Evolutionary conservation across 2,329 filamentous ascomycete genomes (phyloP), one percentile per base, ranked within the genome.

Genomic region (Epichloe gansuensis): DNA sequence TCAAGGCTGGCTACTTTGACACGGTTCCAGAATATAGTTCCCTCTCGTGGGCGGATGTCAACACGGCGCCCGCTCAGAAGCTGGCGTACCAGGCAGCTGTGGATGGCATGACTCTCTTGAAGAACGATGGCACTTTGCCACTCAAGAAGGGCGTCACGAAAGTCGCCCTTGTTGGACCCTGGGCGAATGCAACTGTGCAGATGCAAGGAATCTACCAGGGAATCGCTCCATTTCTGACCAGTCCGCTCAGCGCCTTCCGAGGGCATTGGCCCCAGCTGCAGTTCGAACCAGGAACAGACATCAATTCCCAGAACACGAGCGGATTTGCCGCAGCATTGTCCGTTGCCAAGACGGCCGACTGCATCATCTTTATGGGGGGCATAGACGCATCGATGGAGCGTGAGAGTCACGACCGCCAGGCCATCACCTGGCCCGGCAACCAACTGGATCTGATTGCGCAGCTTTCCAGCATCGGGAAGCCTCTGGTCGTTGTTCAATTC

Each of bases 1-100:
- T 82, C 13, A 70, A 71, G 3, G 67, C 75, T 0, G 80, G 80
- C 3, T 81, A 78, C 60, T 83, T 83, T 54, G 77, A 82, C 57
- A 60, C 70, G 1, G 67, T n/a, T 59, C 66, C 51, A 2, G 49
- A 59, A n/a, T 82, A 80, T 63, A 69, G 76, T 5, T 66, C 72
- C 45, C 62, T 86, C 0, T 67, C 64, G 3, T 82, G 74, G 69
- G 63, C 66, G 0, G 74, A 82, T 54, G 79, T 86, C 36, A 72
- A 75, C 43, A 76, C 74, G 0, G 70, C 75, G 0, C 63, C 74
- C 15, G 73, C 77, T 0, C 74, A 76, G 61, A 67, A 72, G 2
- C 71, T 85, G 15, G 79, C 82, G 0, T 71, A 77, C 36, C 70
- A 74, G 38, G 78, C 81, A 0, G 74, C 74, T 1, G 62, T 71